Percentiles rank a stretch among this genome's conserved stretches.
Conservation (phyloP, 164 flowering plant genomes). For the Chloranthus sessilifolius region DNA sequence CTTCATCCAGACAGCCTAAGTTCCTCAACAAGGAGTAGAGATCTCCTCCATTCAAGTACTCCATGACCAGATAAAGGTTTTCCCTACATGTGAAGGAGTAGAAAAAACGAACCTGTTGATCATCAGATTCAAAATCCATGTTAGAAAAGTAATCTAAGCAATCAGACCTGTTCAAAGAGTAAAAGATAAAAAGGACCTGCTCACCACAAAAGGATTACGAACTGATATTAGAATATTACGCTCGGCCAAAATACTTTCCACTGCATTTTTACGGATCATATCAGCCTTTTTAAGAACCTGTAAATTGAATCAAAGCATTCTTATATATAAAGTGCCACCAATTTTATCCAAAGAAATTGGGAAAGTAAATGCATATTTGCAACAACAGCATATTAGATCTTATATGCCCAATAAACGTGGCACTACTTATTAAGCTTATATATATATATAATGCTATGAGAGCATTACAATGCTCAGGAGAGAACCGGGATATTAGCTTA, state of each 20-base stretch:
- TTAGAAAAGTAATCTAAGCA: slow-evolving; percentile 14
- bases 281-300: slow-evolving; percentile 95
- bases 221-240: slow-evolving; percentile 85
- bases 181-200: slow-evolving; percentile 17
- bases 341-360: neutral
- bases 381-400: too few species aligned
- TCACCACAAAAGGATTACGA: slow-evolving; percentile 98
- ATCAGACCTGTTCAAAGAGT: neutral
- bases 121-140: slow-evolving; percentile 12
- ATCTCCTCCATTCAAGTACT: slow-evolving; percentile 97
- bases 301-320: neutral
- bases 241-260: slow-evolving; percentile 97
- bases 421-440: too few species aligned
- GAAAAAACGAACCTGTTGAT: slow-evolving; percentile 92
- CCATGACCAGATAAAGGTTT: slow-evolving; percentile 98
- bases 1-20: slow-evolving; percentile 93
- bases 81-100: slow-evolving; percentile 99
- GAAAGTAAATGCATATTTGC: too few species aligned
- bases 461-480: too few species aligned
- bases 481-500: too few species aligned
- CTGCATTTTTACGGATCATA: slow-evolving; percentile 96
- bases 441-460: too few species aligned
- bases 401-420: too few species aligned
- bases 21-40: slow-evolving; percentile 82
- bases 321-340: neutral